Evolutionary conservation across 306 rosid genomes (phyloP), one percentile per base, ranked within the genome.

Genomic region (Ceratonia siliqua): DNA sequence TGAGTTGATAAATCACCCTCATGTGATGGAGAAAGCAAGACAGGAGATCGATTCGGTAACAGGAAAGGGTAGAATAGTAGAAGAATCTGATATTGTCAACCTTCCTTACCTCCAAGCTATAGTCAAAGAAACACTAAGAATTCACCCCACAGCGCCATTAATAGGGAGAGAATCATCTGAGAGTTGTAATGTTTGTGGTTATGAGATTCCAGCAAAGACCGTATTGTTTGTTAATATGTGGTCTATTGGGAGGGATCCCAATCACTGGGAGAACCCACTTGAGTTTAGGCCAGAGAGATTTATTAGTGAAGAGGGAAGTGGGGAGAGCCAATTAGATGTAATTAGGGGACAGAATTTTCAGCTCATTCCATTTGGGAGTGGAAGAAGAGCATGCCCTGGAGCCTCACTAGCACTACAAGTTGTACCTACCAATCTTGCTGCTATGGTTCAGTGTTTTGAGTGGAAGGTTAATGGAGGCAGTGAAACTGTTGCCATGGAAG

Each of bases 281-380:
- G 91, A 85, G 73, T 92, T 92, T 38, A 45, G 53, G 50, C 97
- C 91, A 8, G 89, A 87, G 66, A 89, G 93, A 78, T 92, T 92
- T 73, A 12, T 76, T 3, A 28, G 8, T 21, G 64, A 62, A 14
- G 81, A 81, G 2, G 79, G 49, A 32, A 68, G 42, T 36, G 84
- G 35, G 24, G 80, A 38, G 52, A 75, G 67, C 30, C 62, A 70
- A 11, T 39, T 79, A 27, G 92, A 88, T 64, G 53, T 83, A n/a
- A n/a, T n/a, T 48, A 85, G 86, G 43, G 92, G 89, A 4, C 86
- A 85, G 2, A 77, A 85, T 78, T 83, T 83, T 75, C 78, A 83
- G 43, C 59, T 85, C 5, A 27, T 88, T 55, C 88, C 88, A n/a
- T 88, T 88, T 79, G 92, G 92, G 55, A 80, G 79, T 50, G 89